Evolutionary conservation across 2,329 filamentous ascomycete genomes (phyloP), one percentile per base, ranked within the genome.

Genomic region (Dactylellina leptospora): DNA sequence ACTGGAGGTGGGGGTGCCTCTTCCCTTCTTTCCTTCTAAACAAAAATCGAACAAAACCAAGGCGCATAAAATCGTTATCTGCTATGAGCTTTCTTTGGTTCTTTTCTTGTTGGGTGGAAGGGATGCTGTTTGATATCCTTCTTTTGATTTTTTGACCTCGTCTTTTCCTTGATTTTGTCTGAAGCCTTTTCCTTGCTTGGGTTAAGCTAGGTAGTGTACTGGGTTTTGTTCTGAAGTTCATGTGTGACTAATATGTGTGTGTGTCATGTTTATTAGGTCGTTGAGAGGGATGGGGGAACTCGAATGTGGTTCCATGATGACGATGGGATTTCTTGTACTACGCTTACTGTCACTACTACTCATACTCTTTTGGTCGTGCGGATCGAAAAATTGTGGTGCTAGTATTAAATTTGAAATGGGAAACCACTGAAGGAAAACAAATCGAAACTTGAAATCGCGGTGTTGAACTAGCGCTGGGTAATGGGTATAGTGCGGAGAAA

Each of bases 1-100:
- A 74, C 69, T 54, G 72, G 68, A 47, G 74, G 70, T 66, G 68
- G 68, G 54, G 68, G 66, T 40, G 66, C 27, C 27, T 18, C 40
- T 36, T 63, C 59, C 38, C 45, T 72, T 42, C 68, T 72, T 53
- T 63, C 53, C 25, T 72, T 72, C 59, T 72, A 64, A 64, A 33
- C 10, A n/a, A n/a, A n/a, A n/a, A n/a, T n/a, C n/a, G n/a, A n/a
- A n/a, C n/a, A n/a, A 10, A 16, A 50, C 27, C 5, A 40, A 11
- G 18, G 10, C 13, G 36, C n/a, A 9, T 11, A 40, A 40, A 40
- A 40, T 40, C 36, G 10, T 40, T 40, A n/a, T 20, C 40, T 33
- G 30, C 6, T 6, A 10, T 10, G 38, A n/a, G 11, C 40, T 45
- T 40, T 42, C 10, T 23, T 61, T 61, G 51, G 16, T 42, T 18